A percentile compares a stretch with the other conserved stretches of the same genome.
Evolutionary conservation across 164 flowering plant genomes (phyloP).

Genomic region (Aristolochia contorta): DNA sequence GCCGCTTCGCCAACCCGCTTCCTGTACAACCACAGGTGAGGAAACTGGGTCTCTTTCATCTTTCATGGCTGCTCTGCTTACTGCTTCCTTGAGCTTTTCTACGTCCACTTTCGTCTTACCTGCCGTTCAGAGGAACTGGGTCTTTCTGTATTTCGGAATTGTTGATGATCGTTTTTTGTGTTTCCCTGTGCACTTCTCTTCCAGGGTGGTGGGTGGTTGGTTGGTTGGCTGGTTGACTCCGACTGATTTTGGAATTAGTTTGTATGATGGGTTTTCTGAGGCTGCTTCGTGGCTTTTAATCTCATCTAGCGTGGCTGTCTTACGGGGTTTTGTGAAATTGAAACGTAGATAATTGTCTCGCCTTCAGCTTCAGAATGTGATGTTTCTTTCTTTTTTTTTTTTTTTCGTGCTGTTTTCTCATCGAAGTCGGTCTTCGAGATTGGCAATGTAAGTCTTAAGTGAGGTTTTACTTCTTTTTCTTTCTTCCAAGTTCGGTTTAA

Average conservation of each 20-base stretch:
- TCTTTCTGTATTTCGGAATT: not conserved
- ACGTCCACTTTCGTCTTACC: not conserved
- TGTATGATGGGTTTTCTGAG: not conserved
- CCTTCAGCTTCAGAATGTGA: too few relatives aligned
- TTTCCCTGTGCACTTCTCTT: not conserved
- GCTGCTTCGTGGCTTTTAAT: too few relatives aligned
- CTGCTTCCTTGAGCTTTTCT: not conserved
- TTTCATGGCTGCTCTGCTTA: not conserved
- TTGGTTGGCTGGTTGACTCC: conserved; percentile 1
- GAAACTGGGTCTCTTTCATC: not conserved
- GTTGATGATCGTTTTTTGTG: not conserved
- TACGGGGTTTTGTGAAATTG: too few relatives aligned
- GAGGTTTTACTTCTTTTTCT: too few relatives aligned
- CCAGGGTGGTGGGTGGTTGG: conserved; percentile 3
- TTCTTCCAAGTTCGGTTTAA: too few relatives aligned
- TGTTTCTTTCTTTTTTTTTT: too few relatives aligned
- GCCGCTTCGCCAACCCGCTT: not conserved
- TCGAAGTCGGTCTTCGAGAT: too few relatives aligned
- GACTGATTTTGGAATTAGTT: conserved; percentile 1
- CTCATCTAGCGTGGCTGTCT: too few relatives aligned
- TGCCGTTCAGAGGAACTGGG: not conserved
- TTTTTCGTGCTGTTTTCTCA: too few relatives aligned
- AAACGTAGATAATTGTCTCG: too few relatives aligned
- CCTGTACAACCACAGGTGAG: not conserved
- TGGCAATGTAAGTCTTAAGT: too few relatives aligned